Evolutionary conservation across 306 rosid genomes (phyloP).

Genomic region (Ochetophila trinervis): DNA sequence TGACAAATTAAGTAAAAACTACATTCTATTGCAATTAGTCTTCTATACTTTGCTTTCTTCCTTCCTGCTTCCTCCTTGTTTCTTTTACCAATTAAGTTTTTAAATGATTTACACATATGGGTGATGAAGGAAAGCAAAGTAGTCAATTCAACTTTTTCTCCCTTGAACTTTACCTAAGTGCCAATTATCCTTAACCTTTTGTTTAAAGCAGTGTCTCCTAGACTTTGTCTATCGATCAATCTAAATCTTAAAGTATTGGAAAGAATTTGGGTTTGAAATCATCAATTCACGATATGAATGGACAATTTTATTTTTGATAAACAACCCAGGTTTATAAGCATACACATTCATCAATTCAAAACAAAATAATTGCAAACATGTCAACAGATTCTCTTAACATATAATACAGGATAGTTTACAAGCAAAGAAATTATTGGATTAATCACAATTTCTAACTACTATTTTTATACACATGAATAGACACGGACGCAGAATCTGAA

Average conservation of each 20-base stretch:
- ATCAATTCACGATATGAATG: neutral
- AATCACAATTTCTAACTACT: conserved; percentile 1
- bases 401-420: neutral
- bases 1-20: neutral
- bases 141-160: too few relatives aligned
- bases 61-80: neutral
- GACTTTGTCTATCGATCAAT: too few relatives aligned
- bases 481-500: conserved; percentile 1
- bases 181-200: neutral
- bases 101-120: neutral
- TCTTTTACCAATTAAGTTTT: neutral
- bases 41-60: neutral
- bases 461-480: neutral
- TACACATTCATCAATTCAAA: neutral
- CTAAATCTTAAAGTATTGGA: neutral
- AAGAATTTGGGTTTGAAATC: neutral
- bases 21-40: neutral
- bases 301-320: neutral
- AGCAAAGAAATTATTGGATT: neutral
- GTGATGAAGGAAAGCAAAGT: neutral
- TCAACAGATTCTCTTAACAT: neutral
- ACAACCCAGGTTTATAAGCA: too few relatives aligned
- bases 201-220: neutral
- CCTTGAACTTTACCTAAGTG: neutral
- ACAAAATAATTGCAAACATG: neutral